A percentile compares a stretch with the other conserved stretches of the same genome.
phyloP scores from a whole-genome alignment of 176 grass and related monocot genomes.

The Hyparrhenia diplandra region DNA sequence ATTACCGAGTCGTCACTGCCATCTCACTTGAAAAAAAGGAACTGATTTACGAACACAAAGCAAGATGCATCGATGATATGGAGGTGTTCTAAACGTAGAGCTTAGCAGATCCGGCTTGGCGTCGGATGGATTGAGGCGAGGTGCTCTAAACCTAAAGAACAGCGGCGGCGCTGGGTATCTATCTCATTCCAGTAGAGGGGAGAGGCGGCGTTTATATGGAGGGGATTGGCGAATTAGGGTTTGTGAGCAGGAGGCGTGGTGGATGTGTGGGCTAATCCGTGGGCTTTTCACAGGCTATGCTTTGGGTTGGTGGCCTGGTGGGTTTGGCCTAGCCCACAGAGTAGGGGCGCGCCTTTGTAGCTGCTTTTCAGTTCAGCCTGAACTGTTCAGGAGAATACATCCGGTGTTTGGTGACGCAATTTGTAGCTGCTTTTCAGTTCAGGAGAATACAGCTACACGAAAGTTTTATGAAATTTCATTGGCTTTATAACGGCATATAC shows the following conservation, averaged over 20 bases:
- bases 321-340: no score
- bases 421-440: no score
- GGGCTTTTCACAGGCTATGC: not conserved
- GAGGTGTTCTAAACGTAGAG: not conserved
- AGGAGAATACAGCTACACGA: no score
- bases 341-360: no score
- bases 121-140: not conserved
- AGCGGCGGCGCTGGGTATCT: not conserved
- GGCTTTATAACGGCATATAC: no score
- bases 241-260: not conserved
- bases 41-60: not conserved
- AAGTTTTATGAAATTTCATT: no score
- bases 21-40: not conserved
- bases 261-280: not conserved
- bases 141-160: not conserved
- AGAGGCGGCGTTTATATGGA: slow-evolving; percentile 29
- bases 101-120: not conserved
- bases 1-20: slow-evolving; percentile 71
- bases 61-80: not conserved
- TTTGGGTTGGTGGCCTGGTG: not conserved
- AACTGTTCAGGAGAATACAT: no score
- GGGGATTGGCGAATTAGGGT: slow-evolving; percentile 27
- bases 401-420: no score
- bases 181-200: not conserved
- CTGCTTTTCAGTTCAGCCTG: no score